A percentile compares a stretch with the other conserved stretches of the same genome.
Evolutionary conservation across 164 flowering plant species (phyloP).

Genomic region (grape (Vitis vinifera)): ASM3070453v1 NC_081808.1:2528501-2529000

Average conservation of each 20-base stretch:
- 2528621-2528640: background rate
- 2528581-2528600: too few species aligned
- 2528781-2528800: conserved; percentile 3
- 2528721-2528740: background rate
- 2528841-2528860: conserved; percentile 2
- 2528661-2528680: background rate
- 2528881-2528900: conserved; percentile 6
- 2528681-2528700: conserved; percentile 3
- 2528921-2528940: conserved; percentile 1
- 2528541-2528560: conserved; percentile 5
- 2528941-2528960: conserved; percentile 21
- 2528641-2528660: background rate
- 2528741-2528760: background rate
- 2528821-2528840: conserved; percentile 8
- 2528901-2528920: background rate
- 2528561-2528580: conserved; percentile 21
- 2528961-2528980: background rate
- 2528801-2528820: conserved; percentile 3
- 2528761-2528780: conserved; percentile 12
- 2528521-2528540: conserved; percentile 11
- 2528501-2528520: conserved; percentile 16
- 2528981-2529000: background rate
- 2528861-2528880: conserved; percentile 14
- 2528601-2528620: background rate
- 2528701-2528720: background rate